These are phyloP conservation scores for Boletales sp. DNA, from an alignment of 768 basidiomycete species.

Conservation along the genomic window DNA sequence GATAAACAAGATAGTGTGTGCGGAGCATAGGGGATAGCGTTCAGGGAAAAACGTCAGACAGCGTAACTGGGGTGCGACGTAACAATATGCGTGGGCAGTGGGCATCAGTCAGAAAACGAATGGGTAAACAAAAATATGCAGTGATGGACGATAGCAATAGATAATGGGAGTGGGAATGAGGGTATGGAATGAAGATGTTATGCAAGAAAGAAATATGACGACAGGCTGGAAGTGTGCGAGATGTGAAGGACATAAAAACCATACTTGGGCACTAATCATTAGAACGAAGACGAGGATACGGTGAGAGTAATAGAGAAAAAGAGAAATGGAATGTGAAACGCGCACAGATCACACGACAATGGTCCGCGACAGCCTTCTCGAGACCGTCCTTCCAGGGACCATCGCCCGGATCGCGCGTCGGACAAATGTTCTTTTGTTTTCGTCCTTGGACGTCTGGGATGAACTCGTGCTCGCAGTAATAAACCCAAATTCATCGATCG, in stretches of 20 bases:
- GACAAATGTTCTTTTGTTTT: conserved; percentile 49
- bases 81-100: conserved; percentile 3
- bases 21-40: conserved; percentile 10
- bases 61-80: conserved; percentile 19
- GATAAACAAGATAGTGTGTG: conserved; percentile 5
- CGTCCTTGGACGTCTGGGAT: conserved; percentile 39
- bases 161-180: conserved; percentile 23
- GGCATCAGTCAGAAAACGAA: background rate
- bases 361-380: conserved; percentile 47
- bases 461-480: conserved; percentile 35
- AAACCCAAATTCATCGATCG: conserved; percentile 66
- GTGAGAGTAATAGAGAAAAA: background rate
- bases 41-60: conserved; percentile 17
- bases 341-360: conserved; percentile 18
- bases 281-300: conserved; percentile 10
- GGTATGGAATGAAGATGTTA: conserved; percentile 7
- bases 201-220: conserved; percentile 22
- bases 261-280: conserved; percentile 12
- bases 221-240: conserved; percentile 18
- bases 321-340: background rate
- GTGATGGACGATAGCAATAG: conserved; percentile 31
- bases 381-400: conserved; percentile 58
- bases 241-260: conserved; percentile 13
- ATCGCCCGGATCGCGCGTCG: conserved; percentile 75
- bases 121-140: conserved; percentile 11